These are phyloP conservation scores for Aspergillus neoniger DNA, from an alignment of 2,329 filamentous ascomycete species.

Conservation along the genomic window DNA sequence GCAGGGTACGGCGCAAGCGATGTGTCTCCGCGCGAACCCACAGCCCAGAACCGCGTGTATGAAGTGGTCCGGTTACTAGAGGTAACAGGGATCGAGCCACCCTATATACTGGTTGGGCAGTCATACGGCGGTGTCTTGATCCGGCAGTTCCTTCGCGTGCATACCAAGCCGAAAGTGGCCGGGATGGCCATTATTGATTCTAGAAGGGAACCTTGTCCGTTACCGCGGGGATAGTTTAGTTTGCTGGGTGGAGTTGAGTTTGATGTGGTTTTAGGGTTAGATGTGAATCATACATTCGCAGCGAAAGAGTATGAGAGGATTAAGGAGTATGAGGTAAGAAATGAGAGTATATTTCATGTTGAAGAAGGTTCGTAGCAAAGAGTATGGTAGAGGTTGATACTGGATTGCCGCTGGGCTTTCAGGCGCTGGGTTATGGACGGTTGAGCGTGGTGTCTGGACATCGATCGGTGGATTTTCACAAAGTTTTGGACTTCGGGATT, in stretches of 20 bases:
- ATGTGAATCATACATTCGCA: not conserved
- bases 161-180: not conserved
- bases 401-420: not conserved
- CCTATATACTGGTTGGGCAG: not conserved
- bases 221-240: not conserved
- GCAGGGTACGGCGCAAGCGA: not conserved
- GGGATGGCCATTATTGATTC: not conserved
- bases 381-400: not conserved
- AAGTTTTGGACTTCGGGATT: not conserved
- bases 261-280: not conserved
- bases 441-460: not conserved
- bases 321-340: not conserved
- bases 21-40: not conserved
- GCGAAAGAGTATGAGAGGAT: not conserved
- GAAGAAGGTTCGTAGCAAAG: not conserved
- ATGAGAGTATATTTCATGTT: not conserved
- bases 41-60: not conserved
- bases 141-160: not conserved
- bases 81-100: not conserved
- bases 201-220: not conserved
- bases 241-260: not conserved
- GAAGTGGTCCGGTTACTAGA: not conserved
- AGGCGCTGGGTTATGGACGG: not conserved
- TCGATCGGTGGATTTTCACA: not conserved
- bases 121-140: not conserved